These are phyloP conservation scores for Boletus pseudopeckii DNA, from an alignment of 768 basidiomycete species.

Conservation along the genomic window DNA sequence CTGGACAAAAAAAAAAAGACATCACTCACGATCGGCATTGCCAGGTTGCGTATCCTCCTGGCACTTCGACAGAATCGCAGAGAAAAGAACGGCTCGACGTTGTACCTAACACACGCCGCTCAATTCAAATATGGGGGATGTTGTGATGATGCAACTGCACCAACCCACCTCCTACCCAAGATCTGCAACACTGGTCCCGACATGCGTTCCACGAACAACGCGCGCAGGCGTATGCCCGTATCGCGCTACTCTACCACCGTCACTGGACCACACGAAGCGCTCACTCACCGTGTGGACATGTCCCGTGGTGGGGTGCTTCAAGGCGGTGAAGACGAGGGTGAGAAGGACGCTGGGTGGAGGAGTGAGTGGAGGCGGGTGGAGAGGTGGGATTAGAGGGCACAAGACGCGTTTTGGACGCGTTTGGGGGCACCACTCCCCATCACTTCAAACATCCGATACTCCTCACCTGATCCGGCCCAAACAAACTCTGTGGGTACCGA, in stretches of 20 bases:
- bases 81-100: slow-evolving; percentile 39
- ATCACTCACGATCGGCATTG: slow-evolving; percentile 46
- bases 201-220: slow-evolving; percentile 31
- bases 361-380: no score
- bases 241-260: slow-evolving; percentile 1
- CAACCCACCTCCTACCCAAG: slow-evolving; percentile 31
- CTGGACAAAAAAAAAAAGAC: not conserved
- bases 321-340: no score
- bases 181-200: slow-evolving; percentile 31
- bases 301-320: no score
- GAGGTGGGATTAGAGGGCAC: no score
- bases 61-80: slow-evolving; percentile 53
- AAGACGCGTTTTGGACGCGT: no score
- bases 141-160: not conserved
- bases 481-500: no score
- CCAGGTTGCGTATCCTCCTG: slow-evolving; percentile 41
- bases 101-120: slow-evolving; percentile 22
- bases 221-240: slow-evolving; percentile 20
- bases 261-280: not conserved
- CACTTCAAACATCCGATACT: no score
- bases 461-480: no score
- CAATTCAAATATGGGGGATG: not conserved
- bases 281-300: no score
- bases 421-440: no score
- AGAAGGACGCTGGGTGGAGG: no score